Percentiles rank a stretch among this genome's conserved stretches.
These are phyloP conservation scores for Blastobotrys indianensis DNA, from an alignment of 1,139 yeast genomes.

Conservation along the genomic window DNA sequence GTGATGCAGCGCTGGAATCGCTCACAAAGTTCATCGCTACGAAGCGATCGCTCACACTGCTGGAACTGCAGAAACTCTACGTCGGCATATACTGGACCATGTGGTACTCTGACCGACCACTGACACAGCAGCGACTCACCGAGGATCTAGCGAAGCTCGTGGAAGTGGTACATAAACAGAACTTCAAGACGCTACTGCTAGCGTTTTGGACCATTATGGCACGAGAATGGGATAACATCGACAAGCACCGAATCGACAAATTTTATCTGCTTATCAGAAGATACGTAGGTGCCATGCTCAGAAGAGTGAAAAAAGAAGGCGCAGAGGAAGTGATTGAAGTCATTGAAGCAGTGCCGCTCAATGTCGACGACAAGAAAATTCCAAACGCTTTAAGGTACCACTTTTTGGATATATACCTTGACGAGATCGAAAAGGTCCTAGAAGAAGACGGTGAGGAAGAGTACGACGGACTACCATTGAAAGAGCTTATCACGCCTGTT, in stretches of 20 bases:
- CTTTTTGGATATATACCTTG: slow-evolving; percentile 74
- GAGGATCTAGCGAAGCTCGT: slow-evolving; percentile 61
- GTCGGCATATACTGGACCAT: slow-evolving; percentile 81
- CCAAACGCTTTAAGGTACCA: slow-evolving; percentile 82
- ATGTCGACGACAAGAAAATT: slow-evolving; percentile 38
- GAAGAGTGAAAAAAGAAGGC: slow-evolving; percentile 45
- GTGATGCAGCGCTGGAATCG: slow-evolving; percentile 72
- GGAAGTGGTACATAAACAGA: slow-evolving; percentile 37
- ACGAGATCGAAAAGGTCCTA: slow-evolving; percentile 70
- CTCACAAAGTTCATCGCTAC: slow-evolving; percentile 53
- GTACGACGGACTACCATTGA: slow-evolving; percentile 45
- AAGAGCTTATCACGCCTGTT: slow-evolving; percentile 53
- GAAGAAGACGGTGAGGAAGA: slow-evolving; percentile 36
- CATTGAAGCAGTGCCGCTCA: slow-evolving; percentile 35
- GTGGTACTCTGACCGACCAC: slow-evolving; percentile 96
- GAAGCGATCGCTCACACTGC: slow-evolving; percentile 37
- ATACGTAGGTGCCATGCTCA: slow-evolving; percentile 60
- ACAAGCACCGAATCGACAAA: slow-evolving; percentile 75
- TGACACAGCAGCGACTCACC: slow-evolving; percentile 84
- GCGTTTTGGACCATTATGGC: slow-evolving; percentile 81
- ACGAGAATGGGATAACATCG: slow-evolving; percentile 80
- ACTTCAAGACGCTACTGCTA: slow-evolving; percentile 49
- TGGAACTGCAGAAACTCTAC: slow-evolving; percentile 82
- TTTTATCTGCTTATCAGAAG: slow-evolving; percentile 76
- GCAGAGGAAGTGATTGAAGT: slow-evolving; percentile 56